Conservation (phyloP, 768 basidiomycete genomes). For the Chlorophyllum brunneum region DNA sequence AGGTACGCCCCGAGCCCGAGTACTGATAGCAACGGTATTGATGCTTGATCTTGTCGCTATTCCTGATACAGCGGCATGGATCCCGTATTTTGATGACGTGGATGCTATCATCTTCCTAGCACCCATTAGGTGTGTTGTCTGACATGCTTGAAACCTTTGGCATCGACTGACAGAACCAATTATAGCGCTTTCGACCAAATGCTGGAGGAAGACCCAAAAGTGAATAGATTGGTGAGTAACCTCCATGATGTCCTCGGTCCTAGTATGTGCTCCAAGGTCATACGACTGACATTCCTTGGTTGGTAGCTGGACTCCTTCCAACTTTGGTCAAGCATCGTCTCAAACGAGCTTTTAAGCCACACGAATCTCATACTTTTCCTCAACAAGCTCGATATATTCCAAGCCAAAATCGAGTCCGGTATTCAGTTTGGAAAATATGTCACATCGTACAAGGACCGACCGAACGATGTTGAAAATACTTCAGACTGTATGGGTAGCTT, state of each 20-base stretch:
- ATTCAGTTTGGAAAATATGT: constrained; percentile 65
- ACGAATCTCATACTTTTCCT: constrained; percentile 78
- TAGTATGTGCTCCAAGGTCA: not conserved
- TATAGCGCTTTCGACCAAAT: constrained; percentile 63
- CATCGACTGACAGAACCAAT: not conserved
- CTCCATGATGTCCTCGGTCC: too few relatives aligned
- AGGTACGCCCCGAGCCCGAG: constrained; percentile 18
- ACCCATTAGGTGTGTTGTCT: constrained; percentile 45
- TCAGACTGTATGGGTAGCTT: constrained; percentile 53
- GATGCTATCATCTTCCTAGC: constrained; percentile 70
- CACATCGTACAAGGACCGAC: constrained; percentile 63
- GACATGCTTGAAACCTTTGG: not conserved
- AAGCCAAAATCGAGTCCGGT: constrained; percentile 60
- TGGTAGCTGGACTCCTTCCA: constrained; percentile 71
- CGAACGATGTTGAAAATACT: constrained; percentile 67
- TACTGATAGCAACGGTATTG: not conserved
- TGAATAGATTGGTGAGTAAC: constrained; percentile 54
- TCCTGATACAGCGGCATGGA: constrained; percentile 44
- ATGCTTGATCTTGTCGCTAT: not conserved
- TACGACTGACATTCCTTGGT: not conserved
- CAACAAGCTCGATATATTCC: constrained; percentile 79
- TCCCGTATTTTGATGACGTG: constrained; percentile 65
- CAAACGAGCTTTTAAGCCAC: constrained; percentile 63
- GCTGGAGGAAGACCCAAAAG: constrained; percentile 57
- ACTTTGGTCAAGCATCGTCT: constrained; percentile 70